Evolutionary conservation across 805 yeast species (phyloP).

Genomic region (Myxozyma monticola): DNA sequence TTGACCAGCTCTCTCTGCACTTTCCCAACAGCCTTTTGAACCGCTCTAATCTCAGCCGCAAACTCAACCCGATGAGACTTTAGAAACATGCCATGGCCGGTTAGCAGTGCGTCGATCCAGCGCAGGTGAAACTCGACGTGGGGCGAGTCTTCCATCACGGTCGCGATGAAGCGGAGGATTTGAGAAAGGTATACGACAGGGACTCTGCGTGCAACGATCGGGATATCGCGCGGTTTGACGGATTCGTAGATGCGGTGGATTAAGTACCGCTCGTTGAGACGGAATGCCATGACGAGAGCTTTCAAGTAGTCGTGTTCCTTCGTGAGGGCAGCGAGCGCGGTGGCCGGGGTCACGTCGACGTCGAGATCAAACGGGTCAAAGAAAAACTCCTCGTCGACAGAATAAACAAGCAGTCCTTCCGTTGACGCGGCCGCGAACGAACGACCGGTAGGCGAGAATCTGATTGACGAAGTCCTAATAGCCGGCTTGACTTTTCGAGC

Average conservation of each 20-base stretch:
- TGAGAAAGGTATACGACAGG: conserved; percentile 77
- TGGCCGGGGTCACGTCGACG: conserved; percentile 83
- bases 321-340: conserved; percentile 59
- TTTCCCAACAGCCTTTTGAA: conserved; percentile 18
- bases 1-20: conserved; percentile 16
- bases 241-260: conserved; percentile 72
- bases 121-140: conserved; percentile 81
- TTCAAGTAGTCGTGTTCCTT: conserved; percentile 58
- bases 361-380: conserved; percentile 97
- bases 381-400: conserved; percentile 68
- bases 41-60: conserved; percentile 36
- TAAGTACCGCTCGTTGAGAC: conserved; percentile 78
- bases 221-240: conserved; percentile 69
- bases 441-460: conserved; percentile 85
- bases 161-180: conserved; percentile 67
- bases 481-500: conserved; percentile 75
- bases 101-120: conserved; percentile 73
- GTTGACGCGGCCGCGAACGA: conserved; percentile 95
- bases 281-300: conserved; percentile 88
- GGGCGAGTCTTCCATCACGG: conserved; percentile 63
- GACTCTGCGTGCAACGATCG: conserved; percentile 62
- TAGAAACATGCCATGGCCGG: conserved; percentile 76
- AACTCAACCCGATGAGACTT: conserved; percentile 61
- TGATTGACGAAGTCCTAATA: conserved; percentile 73
- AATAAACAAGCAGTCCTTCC: conserved; percentile 82